These are phyloP conservation scores for Hemileccinum impolitum DNA, from an alignment of 768 basidiomycete species.

Conservation along the genomic window DNA sequence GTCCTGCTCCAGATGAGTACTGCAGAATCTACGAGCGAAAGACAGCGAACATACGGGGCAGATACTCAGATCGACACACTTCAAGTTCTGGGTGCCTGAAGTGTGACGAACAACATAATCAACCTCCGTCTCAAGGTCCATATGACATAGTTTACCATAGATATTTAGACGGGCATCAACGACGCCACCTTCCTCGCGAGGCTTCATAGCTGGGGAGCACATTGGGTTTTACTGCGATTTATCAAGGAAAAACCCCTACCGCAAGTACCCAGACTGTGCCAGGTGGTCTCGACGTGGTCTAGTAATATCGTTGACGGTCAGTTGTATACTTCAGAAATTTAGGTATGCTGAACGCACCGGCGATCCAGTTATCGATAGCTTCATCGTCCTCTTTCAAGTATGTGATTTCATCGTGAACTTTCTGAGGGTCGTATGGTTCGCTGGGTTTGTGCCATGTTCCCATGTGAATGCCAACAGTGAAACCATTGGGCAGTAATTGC, in stretches of 20 bases:
- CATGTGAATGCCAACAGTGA: conserved; percentile 74
- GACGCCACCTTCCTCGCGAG: conserved; percentile 61
- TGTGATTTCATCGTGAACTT: conserved; percentile 62
- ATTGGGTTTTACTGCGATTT: not conserved
- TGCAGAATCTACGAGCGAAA: not conserved
- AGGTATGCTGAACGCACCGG: conserved; percentile 24
- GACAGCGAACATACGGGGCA: conserved; percentile 51
- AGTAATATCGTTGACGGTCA: not conserved
- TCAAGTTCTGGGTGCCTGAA: conserved; percentile 58
- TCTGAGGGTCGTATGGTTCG: conserved; percentile 49
- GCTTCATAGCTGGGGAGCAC: conserved; percentile 50
- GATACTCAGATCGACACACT: conserved; percentile 66
- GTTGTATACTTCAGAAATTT: no score
- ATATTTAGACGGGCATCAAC: conserved; percentile 63
- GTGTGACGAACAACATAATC: not conserved
- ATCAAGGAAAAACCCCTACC: conserved; percentile 16
- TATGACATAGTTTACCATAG: conserved; percentile 32
- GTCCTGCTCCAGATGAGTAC: conserved; percentile 38
- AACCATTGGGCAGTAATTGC: conserved; percentile 53
- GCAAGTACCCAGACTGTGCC: conserved; percentile 61
- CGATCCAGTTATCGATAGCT: conserved; percentile 69
- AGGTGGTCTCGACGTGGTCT: conserved; percentile 72
- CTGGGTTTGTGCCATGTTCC: conserved; percentile 60
- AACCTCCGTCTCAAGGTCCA: conserved; percentile 11
- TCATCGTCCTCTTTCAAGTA: conserved; percentile 67